Evolutionary conservation across 148 eudicot genomes (phyloP).

Genomic region (Cornus controversa): DNA sequence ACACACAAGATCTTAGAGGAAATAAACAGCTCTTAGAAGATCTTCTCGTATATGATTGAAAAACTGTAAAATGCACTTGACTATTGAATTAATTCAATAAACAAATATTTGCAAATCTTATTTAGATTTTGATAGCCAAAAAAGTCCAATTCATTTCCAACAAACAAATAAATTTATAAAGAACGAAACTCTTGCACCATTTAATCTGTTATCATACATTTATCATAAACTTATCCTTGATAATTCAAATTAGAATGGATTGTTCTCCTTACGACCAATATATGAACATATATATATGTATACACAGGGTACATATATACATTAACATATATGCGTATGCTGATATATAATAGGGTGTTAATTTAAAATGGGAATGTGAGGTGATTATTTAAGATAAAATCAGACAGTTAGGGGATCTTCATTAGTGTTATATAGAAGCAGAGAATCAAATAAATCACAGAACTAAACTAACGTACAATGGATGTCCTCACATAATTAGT

Average conservation of each 20-base stretch:
- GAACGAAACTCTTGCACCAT: neutral
- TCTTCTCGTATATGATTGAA: neutral
- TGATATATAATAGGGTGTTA: neutral
- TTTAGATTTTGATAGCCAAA: neutral
- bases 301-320: no score
- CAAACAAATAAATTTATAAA: no score
- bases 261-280: no score
- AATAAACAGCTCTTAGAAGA: neutral
- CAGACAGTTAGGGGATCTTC: neutral
- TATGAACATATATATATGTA: no score
- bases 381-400: no score
- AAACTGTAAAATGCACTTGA: neutral
- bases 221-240: neutral
- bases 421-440: neutral
- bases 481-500: neutral
- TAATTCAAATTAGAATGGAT: neutral
- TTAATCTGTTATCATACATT: no score
- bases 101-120: neutral
- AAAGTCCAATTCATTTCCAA: neutral
- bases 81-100: neutral
- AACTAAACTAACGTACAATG: neutral
- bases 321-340: no score
- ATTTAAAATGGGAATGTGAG: neutral
- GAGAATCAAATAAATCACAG: neutral
- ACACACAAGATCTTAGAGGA: no score